These are phyloP conservation scores for Hypoxylon lienhwacheense DNA, from an alignment of 495 filamentous ascomycete species.

Conservation along the genomic window DNA sequence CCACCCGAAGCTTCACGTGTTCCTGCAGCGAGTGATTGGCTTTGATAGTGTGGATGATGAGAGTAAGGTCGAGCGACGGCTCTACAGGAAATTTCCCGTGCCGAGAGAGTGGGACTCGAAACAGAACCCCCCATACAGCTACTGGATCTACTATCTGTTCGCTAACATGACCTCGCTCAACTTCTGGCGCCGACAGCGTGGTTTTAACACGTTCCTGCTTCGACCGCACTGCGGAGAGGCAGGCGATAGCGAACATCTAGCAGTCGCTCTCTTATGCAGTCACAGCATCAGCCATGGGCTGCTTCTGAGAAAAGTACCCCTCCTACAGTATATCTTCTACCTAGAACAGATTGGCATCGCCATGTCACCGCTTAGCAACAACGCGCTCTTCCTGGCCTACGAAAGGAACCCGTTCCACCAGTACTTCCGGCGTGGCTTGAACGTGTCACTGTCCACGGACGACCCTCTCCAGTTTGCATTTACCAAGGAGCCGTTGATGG, in stretches of 20 bases:
- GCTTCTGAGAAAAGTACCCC: conserved; percentile 86
- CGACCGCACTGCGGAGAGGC: conserved; percentile 96
- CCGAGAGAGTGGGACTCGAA: conserved; percentile 84
- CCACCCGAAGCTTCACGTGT: conserved; percentile 92
- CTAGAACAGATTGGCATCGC: conserved; percentile 97
- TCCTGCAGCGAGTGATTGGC: conserved; percentile 91
- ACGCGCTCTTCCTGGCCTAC: conserved; percentile 94
- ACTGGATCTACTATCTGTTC: conserved; percentile 98
- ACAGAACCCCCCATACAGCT: conserved; percentile 97
- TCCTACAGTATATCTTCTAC: conserved; percentile 97
- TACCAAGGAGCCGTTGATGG: conserved; percentile 96
- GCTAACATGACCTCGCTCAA: conserved; percentile 94
- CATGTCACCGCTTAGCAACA: conserved; percentile 98
- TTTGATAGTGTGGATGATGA: conserved; percentile 98
- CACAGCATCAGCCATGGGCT: conserved; percentile 98
- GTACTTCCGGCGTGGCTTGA: conserved; percentile 92
- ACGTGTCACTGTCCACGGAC: conserved; percentile 94
- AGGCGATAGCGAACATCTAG: conserved; percentile 93
- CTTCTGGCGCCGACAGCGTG: conserved; percentile 81
- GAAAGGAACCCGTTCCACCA: conserved; percentile 94
- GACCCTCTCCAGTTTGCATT: conserved; percentile 98
- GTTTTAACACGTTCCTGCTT: conserved; percentile 94
- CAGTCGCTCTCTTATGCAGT: conserved; percentile 87
- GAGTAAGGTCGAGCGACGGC: conserved; percentile 88
- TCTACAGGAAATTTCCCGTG: conserved; percentile 91